Conservation (phyloP, 2,329 filamentous ascomycete genomes). For the Phialophora macrospora region DNA sequence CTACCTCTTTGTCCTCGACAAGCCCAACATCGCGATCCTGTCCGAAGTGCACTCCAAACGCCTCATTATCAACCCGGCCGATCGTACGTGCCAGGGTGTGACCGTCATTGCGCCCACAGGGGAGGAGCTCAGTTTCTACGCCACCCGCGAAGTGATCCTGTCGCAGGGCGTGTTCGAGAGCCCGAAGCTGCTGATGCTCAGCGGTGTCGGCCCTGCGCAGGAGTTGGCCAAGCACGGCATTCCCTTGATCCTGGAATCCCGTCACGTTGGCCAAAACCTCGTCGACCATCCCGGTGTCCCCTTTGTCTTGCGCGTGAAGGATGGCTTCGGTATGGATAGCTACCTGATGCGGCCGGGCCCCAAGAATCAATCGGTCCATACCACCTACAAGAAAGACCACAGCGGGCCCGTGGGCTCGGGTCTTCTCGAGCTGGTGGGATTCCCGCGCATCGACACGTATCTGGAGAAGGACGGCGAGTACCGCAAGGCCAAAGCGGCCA, state of each 20-base stretch:
- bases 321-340: conserved; percentile 48
- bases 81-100: conserved; percentile 53
- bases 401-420: conserved; percentile 49
- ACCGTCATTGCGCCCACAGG: conserved; percentile 52
- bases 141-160: conserved; percentile 56
- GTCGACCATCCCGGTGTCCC: conserved; percentile 58
- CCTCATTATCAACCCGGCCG: conserved; percentile 56
- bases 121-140: conserved; percentile 53
- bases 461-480: conserved; percentile 58
- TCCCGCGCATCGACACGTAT: conserved; percentile 62
- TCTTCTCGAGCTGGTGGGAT: conserved; percentile 58
- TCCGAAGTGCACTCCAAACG: conserved; percentile 57
- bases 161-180: conserved; percentile 64
- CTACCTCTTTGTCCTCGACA: conserved; percentile 57
- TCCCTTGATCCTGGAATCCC: conserved; percentile 58
- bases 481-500: conserved; percentile 47
- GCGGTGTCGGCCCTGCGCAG: conserved; percentile 62
- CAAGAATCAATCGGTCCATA: conserved; percentile 43
- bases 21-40: conserved; percentile 62
- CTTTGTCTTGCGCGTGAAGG: conserved; percentile 50
- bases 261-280: conserved; percentile 68
- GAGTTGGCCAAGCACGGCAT: conserved; percentile 62
- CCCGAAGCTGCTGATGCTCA: conserved; percentile 68
- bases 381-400: conserved; percentile 48
- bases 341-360: conserved; percentile 46